Percentiles rank a stretch among this genome's conserved stretches.
These are phyloP conservation scores for Cercophora newfieldiana DNA, from an alignment of 495 filamentous ascomycete species.

Conservation along the genomic window DNA sequence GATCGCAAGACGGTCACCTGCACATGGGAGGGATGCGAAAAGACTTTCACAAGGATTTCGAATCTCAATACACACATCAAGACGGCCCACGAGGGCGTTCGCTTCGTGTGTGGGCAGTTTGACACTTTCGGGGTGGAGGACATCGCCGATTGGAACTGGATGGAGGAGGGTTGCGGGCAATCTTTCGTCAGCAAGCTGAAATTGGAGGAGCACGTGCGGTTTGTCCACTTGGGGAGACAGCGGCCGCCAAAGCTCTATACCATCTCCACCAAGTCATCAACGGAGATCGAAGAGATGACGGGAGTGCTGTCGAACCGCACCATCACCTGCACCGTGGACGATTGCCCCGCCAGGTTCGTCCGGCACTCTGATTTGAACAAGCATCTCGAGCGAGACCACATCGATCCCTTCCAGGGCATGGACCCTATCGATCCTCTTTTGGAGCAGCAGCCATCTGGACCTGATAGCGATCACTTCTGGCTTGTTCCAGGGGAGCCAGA, in stretches of 20 bases:
- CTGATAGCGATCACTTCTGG: conserved; percentile 16
- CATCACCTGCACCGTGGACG: conserved; percentile 18
- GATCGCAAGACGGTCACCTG: conserved; percentile 65
- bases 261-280: conserved; percentile 22
- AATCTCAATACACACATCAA: conserved; percentile 80
- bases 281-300: conserved; percentile 32
- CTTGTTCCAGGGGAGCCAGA: conserved; percentile 5
- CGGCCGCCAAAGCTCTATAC: conserved; percentile 41
- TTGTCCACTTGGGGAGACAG: conserved; percentile 64
- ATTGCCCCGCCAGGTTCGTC: conserved; percentile 53
- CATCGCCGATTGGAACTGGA: conserved; percentile 62
- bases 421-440: conserved; percentile 24
- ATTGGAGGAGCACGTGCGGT: conserved; percentile 79
- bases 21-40: conserved; percentile 61
- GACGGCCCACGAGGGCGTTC: conserved; percentile 67
- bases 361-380: conserved; percentile 66
- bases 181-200: conserved; percentile 68
- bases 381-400: conserved; percentile 54
- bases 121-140: conserved; percentile 60
- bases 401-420: background rate
- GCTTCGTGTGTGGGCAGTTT: conserved; percentile 71
- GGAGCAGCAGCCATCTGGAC: conserved; percentile 5
- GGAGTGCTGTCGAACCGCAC: conserved; percentile 25
- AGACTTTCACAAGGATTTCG: conserved; percentile 71
- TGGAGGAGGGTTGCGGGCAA: conserved; percentile 64